phyloP scores from a whole-genome alignment of 495 filamentous ascomycete species.

The Penicillium canariense region DNA sequence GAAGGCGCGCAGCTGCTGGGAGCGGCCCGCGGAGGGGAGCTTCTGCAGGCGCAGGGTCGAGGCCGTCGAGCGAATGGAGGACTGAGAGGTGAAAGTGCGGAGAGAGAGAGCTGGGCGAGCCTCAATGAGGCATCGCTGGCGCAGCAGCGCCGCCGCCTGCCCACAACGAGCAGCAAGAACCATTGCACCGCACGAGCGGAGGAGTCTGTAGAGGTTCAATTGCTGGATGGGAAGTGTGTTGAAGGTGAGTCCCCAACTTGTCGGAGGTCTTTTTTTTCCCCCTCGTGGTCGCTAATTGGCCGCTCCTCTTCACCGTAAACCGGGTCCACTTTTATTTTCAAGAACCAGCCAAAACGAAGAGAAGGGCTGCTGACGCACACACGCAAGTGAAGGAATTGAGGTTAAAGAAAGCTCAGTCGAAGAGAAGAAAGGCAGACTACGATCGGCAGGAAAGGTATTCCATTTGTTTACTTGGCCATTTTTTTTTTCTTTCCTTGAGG shows the following conservation, averaged over 20 bases:
- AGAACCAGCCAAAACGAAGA: constrained; percentile 1
- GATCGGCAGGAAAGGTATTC: background rate
- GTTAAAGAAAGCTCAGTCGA: background rate
- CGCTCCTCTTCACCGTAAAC: constrained; percentile 25
- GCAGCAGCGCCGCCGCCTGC: constrained; percentile 46
- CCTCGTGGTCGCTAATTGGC: constrained; percentile 28
- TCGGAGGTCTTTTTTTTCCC: constrained; percentile 31
- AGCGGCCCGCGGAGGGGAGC: constrained; percentile 35
- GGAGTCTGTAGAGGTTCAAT: constrained; percentile 21
- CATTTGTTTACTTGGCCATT: background rate
- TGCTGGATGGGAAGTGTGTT: constrained; percentile 20
- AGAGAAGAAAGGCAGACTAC: background rate
- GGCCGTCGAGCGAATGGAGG: constrained; percentile 34
- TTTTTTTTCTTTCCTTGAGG: constrained; percentile 11
- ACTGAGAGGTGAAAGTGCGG: constrained; percentile 43
- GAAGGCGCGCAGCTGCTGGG: constrained; percentile 48
- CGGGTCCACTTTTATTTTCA: constrained; percentile 24
- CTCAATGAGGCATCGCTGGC: constrained; percentile 46
- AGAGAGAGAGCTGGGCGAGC: constrained; percentile 41
- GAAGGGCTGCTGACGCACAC: background rate
- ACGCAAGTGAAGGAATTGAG: background rate
- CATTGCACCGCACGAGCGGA: constrained; percentile 39
- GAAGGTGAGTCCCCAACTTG: constrained; percentile 24
- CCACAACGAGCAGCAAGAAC: constrained; percentile 52
- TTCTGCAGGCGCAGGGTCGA: constrained; percentile 42